phyloP scores from a whole-genome alignment of 495 filamentous ascomycete genomes.

The Parmelia sp. region DNA sequence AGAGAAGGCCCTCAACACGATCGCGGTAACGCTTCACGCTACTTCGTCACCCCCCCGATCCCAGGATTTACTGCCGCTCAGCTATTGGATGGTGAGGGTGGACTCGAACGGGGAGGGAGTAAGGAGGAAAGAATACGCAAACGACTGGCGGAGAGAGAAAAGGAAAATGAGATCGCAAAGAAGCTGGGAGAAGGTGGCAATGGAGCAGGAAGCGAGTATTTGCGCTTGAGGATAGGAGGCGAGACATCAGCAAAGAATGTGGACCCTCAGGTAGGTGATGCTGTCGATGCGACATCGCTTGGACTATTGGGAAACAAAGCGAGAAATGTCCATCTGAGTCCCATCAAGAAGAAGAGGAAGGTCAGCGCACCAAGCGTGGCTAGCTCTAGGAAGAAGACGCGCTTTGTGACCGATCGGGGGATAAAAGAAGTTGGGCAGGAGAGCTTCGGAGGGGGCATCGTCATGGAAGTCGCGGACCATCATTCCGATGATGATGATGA shows the following conservation, averaged over 20 bases:
- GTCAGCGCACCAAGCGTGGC: slow-evolving; percentile 32
- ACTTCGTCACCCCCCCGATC: slow-evolving; percentile 44
- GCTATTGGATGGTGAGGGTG: slow-evolving; percentile 63
- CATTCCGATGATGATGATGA: slow-evolving; percentile 44
- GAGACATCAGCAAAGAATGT: slow-evolving; percentile 5
- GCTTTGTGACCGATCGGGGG: slow-evolving; percentile 71
- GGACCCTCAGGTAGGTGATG: slow-evolving; percentile 14
- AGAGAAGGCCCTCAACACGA: slow-evolving; percentile 54
- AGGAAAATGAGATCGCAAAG: slow-evolving; percentile 73
- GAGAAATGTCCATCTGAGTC: slow-evolving; percentile 58
- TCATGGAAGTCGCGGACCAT: slow-evolving; percentile 29
- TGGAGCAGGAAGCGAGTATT: slow-evolving; percentile 71
- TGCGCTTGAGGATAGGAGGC: slow-evolving; percentile 40
- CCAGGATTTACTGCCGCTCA: slow-evolving; percentile 48
- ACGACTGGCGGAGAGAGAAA: slow-evolving; percentile 63
- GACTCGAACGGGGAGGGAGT: slow-evolving; percentile 44
- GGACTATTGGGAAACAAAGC: slow-evolving; percentile 54
- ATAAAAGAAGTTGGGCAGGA: slow-evolving; percentile 72
- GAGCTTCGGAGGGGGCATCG: slow-evolving; percentile 54
- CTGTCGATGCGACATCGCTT: slow-evolving; percentile 43
- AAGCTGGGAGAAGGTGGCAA: slow-evolving; percentile 58
- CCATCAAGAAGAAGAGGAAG: slow-evolving; percentile 60
- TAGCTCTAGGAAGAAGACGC: slow-evolving; percentile 62
- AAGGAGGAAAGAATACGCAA: slow-evolving; percentile 63
- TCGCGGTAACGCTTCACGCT: slow-evolving; percentile 48